A percentile compares a stretch with the other conserved stretches of the same genome.
These are phyloP conservation scores for Malus hybrid DNA, from an alignment of 331 rosid species.

Conservation along the genomic window DNA sequence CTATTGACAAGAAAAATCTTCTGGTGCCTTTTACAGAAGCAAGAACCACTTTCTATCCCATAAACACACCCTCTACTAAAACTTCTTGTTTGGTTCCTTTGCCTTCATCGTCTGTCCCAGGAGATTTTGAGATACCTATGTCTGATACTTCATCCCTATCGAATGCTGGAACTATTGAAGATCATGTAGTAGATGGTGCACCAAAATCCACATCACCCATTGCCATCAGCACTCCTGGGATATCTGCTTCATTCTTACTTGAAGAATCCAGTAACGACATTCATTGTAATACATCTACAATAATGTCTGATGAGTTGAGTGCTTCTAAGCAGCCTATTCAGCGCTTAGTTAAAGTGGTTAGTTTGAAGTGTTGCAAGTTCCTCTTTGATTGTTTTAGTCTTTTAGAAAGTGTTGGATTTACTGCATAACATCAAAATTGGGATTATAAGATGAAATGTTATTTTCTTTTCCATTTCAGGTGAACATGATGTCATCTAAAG, in stretches of 20 bases:
- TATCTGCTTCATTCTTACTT: slow-evolving; percentile 80
- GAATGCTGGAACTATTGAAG: slow-evolving; percentile 52
- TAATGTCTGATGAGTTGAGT: slow-evolving; percentile 49
- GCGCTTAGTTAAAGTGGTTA: slow-evolving; percentile 69
- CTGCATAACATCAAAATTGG: neutral
- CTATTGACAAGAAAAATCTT: slow-evolving; percentile 65
- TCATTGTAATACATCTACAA: slow-evolving; percentile 34
- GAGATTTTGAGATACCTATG: slow-evolving; percentile 65
- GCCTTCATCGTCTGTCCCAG: slow-evolving; percentile 79
- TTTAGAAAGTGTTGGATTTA: neutral
- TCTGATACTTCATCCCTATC: slow-evolving; percentile 30
- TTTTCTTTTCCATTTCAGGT: slow-evolving; percentile 38
- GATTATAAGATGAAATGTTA: neutral
- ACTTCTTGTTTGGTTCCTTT: slow-evolving; percentile 82
- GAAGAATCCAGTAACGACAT: slow-evolving; percentile 66
- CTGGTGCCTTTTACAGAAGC: slow-evolving; percentile 40
- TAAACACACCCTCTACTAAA: slow-evolving; percentile 61
- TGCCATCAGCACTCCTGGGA: slow-evolving; percentile 91
- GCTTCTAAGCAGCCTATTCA: slow-evolving; percentile 72
- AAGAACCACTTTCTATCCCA: slow-evolving; percentile 73
- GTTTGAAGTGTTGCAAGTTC: slow-evolving; percentile 19
- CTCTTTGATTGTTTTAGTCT: neutral
- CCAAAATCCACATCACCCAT: slow-evolving; percentile 56
- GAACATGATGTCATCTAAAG: slow-evolving; percentile 47
- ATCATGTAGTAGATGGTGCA: slow-evolving; percentile 37